Evolutionary conservation across 176 grass and related monocot species (phyloP).

Genomic region (Elaeis guineensis): DNA sequence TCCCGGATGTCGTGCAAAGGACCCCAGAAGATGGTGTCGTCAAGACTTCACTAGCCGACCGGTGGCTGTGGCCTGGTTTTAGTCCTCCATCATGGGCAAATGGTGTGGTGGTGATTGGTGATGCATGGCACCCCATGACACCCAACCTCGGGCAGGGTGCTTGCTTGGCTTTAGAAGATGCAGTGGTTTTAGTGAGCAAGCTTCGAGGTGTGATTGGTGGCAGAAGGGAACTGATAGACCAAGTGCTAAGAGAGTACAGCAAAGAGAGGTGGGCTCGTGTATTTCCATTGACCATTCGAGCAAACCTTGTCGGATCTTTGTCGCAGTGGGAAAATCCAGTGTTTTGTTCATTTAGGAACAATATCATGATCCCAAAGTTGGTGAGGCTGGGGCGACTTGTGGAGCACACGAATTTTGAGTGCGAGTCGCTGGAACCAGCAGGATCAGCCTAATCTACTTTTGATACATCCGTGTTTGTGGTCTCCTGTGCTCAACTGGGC

Average conservation of each 20-base stretch:
- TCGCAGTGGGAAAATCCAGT: slow-evolving; percentile 86
- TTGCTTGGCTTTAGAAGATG: slow-evolving; percentile 85
- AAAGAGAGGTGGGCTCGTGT: slow-evolving; percentile 60
- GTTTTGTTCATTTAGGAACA: slow-evolving; percentile 63
- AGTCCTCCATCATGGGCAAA: slow-evolving; percentile 35
- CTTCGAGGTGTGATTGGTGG: slow-evolving; percentile 22
- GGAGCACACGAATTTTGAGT: slow-evolving; percentile 88
- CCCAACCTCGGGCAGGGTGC: slow-evolving; percentile 93
- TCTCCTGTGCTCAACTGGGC: too few species aligned
- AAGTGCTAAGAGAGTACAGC: slow-evolving; percentile 47
- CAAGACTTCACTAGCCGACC: slow-evolving; percentile 75
- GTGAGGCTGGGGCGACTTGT: slow-evolving; percentile 64
- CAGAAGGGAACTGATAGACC: background rate
- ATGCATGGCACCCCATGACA: slow-evolving; percentile 99
- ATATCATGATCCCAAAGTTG: slow-evolving; percentile 60
- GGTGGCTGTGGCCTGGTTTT: slow-evolving; percentile 78
- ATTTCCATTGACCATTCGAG: slow-evolving; percentile 64
- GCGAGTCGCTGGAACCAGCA: slow-evolving; percentile 40
- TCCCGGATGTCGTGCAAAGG: slow-evolving; percentile 48
- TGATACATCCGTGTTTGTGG: too few species aligned
- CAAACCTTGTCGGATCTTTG: slow-evolving; percentile 56
- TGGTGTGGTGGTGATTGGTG: slow-evolving; percentile 62
- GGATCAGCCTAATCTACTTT: slow-evolving; percentile 13
- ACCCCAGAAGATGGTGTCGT: slow-evolving; percentile 53
- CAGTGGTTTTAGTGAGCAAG: slow-evolving; percentile 55